A percentile compares a stretch with the other conserved stretches of the same genome.
phyloP scores from a whole-genome alignment of 1,284 basidiomycete genomes.

The Apiotrichum siamense region DNA sequence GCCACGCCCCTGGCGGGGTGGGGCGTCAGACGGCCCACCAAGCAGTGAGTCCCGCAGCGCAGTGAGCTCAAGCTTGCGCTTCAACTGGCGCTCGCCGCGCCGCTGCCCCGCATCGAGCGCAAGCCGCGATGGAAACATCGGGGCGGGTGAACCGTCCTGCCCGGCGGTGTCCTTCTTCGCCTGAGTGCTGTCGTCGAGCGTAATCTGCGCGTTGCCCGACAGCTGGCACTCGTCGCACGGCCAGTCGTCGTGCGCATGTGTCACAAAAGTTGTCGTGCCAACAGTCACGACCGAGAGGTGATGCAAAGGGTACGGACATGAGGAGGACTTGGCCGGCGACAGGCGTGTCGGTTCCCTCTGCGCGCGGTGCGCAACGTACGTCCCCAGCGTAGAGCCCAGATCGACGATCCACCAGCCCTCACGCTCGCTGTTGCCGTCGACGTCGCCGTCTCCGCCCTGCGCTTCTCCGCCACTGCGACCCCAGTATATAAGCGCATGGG shows the following conservation, averaged over 20 bases:
- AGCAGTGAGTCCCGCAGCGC: constrained; percentile 28
- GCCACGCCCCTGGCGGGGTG: neutral
- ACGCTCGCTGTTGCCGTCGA: constrained; percentile 12
- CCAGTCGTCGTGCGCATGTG: constrained; percentile 42
- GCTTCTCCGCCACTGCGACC: constrained; percentile 8
- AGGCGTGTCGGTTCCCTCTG: constrained; percentile 12
- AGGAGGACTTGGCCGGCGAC: constrained; percentile 31
- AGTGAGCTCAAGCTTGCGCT: constrained; percentile 30
- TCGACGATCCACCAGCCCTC: constrained; percentile 41
- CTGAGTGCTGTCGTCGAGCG: constrained; percentile 27
- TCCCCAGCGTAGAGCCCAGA: constrained; percentile 45
- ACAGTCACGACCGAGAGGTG: constrained; percentile 34
- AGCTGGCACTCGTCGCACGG: constrained; percentile 41
- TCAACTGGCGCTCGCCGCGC: constrained; percentile 9
- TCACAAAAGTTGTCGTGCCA: constrained; percentile 36
- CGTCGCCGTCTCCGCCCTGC: too few species aligned
- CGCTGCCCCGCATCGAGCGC: neutral
- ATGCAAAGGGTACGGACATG: constrained; percentile 24
- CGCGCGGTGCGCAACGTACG: constrained; percentile 28
- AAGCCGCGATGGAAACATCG: neutral
- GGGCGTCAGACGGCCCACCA: constrained; percentile 10
- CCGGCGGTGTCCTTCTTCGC: neutral
- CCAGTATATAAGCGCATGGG: constrained; percentile 38
- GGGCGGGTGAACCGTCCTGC: neutral
- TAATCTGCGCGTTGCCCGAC: constrained; percentile 26